These are phyloP conservation scores for Apophysomyces ossiformis DNA, from an alignment of 371 early-diverging fungal genomes.

Conservation along the genomic window DNA sequence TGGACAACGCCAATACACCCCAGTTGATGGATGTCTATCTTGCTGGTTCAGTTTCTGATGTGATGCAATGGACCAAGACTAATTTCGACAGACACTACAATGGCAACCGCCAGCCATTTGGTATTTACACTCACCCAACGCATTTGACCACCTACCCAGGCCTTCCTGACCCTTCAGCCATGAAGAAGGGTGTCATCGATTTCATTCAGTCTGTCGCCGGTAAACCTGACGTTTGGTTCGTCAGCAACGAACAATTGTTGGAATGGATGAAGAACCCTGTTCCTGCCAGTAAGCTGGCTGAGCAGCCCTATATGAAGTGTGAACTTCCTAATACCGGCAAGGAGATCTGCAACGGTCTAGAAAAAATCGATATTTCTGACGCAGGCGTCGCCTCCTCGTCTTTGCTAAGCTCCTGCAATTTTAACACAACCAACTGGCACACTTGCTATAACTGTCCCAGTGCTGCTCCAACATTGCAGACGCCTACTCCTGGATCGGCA, in stretches of 20 bases:
- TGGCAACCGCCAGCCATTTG: constrained; percentile 71
- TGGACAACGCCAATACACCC: constrained; percentile 43
- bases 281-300: constrained; percentile 59
- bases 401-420: constrained; percentile 60
- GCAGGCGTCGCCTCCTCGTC: constrained; percentile 48
- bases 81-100: constrained; percentile 72
- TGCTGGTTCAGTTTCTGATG: constrained; percentile 52
- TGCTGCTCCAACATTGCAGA: constrained; percentile 51
- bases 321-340: constrained; percentile 62
- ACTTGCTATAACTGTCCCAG: constrained; percentile 74
- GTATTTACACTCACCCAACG: constrained; percentile 63
- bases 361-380: constrained; percentile 49
- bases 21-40: constrained; percentile 78
- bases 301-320: constrained; percentile 66
- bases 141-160: constrained; percentile 43
- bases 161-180: constrained; percentile 37
- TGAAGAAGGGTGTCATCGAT: constrained; percentile 44
- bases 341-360: constrained; percentile 78
- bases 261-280: constrained; percentile 77
- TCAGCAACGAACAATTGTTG: constrained; percentile 67
- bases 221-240: constrained; percentile 71
- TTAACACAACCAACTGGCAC: constrained; percentile 55
- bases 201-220: constrained; percentile 53
- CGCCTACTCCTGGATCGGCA: constrained; percentile 56
- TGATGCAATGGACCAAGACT: constrained; percentile 55